Evolutionary conservation across 805 yeast genomes (phyloP), one percentile per base, ranked within the genome.

Genomic region (Cyberlindnera maritima): DNA sequence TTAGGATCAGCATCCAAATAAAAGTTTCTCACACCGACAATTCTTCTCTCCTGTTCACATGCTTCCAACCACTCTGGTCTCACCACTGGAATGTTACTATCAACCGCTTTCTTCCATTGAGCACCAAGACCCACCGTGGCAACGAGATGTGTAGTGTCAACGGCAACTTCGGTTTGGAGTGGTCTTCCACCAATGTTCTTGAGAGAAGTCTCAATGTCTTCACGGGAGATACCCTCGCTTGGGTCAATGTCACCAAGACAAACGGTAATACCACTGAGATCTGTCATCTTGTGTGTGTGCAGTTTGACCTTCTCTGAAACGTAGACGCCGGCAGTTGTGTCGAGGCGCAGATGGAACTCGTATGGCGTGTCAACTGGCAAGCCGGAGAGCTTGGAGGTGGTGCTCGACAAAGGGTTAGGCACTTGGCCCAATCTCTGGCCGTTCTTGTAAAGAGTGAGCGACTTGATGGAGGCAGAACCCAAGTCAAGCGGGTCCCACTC

Each of bases 31-130:
- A 94, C 99, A 23, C 98, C 97, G 36, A 91, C 96, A 46, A 94
- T 83, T 60, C 96, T 71, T 57, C 94, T 80, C 61, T 91, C 97
- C 36, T 76, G 65, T 58, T 88, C 96, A 70, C 98, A 94, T 0
- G 97, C 97, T 65, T 86, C 85, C 47, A 94, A 71, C 98, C 98
- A 94, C 64, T 94, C 97, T 0, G 99, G 98, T 64, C 96, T 79
- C 23, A 94, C 91, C 34, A 94, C 79, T 2, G 99, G 99, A 46
- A 94, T 89, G 62, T 90, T 94, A 70, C 81, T 79, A 44, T 85
- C 90, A 51, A 77, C 75, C 1, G 98, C 99, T 62, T 81, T 84
- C 52, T 81, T 74, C 69, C 79, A 86, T 65, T 88, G 91, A 15
- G 83, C 75, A n/a, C 88, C 89, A 36, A 71, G 70, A 41, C 82